Percentiles rank a stretch among this genome's conserved stretches.
phyloP scores from a whole-genome alignment of 306 rosid genomes.

The Glycine latifolia region DNA sequence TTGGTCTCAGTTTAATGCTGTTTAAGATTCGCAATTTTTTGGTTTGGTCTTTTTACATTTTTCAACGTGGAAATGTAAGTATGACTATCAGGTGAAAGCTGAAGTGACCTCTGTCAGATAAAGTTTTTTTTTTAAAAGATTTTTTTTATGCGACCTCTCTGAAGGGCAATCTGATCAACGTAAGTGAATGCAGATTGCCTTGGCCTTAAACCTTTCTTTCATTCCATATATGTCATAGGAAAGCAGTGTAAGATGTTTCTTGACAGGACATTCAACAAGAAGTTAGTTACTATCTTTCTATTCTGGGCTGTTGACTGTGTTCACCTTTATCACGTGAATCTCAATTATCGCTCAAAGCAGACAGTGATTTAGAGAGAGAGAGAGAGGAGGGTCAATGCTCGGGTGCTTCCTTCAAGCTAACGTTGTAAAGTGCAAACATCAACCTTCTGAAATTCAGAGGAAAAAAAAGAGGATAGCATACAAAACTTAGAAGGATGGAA shows the following conservation, averaged over 20 bases:
- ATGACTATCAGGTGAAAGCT: not conserved
- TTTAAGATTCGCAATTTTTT: not conserved
- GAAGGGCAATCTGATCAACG: not conserved
- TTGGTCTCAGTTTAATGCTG: not conserved
- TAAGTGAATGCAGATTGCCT: slow-evolving; percentile 13
- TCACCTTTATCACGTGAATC: slow-evolving; percentile 32
- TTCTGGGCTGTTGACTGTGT: slow-evolving; percentile 3
- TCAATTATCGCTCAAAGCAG: not conserved
- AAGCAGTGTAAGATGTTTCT: slow-evolving; percentile 16
- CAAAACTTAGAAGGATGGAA: not conserved
- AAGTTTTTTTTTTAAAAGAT: not conserved
- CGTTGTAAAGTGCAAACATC: slow-evolving; percentile 4
- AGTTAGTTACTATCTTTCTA: not conserved
- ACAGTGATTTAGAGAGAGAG: too few species aligned
- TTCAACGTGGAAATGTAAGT: slow-evolving; percentile 1
- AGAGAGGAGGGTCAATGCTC: not conserved
- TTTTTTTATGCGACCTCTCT: too few species aligned
- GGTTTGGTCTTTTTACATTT: not conserved
- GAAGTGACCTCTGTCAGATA: not conserved
- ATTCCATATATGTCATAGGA: slow-evolving; percentile 11
- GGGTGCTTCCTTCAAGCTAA: slow-evolving; percentile 7
- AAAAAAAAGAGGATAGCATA: not conserved
- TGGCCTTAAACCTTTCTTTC: not conserved
- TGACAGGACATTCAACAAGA: slow-evolving; percentile 41
- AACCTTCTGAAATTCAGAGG: slow-evolving; percentile 4